A percentile compares a stretch with the other conserved stretches of the same genome.
phyloP scores from a whole-genome alignment of 352 stramenopile genomes.

The Phytophthora quininea region DNA sequence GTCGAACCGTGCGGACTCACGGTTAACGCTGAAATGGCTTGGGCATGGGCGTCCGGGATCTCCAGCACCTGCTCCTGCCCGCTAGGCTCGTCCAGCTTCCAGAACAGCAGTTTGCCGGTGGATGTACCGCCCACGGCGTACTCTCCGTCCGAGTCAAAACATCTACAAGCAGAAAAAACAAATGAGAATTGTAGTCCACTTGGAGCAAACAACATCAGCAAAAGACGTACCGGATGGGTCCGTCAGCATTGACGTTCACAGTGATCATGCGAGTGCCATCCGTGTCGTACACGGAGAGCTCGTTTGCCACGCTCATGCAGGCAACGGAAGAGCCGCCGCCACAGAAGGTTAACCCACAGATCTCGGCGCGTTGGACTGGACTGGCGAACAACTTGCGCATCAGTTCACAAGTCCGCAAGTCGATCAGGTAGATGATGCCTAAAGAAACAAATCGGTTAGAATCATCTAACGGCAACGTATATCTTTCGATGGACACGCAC shows the following conservation, averaged over 20 bases:
- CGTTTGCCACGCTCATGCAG: slow-evolving; percentile 73
- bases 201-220: background rate
- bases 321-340: slow-evolving; percentile 54
- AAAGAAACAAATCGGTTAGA: background rate
- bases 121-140: slow-evolving; percentile 78
- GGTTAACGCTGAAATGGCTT: slow-evolving; percentile 66
- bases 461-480: background rate
- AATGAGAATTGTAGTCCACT: background rate
- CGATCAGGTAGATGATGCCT: slow-evolving; percentile 75
- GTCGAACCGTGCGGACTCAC: slow-evolving; percentile 65
- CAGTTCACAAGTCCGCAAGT: slow-evolving; percentile 69
- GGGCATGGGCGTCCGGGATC: slow-evolving; percentile 71
- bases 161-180: slow-evolving; percentile 36
- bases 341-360: slow-evolving; percentile 71
- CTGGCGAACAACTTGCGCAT: slow-evolving; percentile 67
- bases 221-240: slow-evolving; percentile 54
- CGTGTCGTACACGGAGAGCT: slow-evolving; percentile 69
- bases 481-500: slow-evolving; percentile 27
- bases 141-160: slow-evolving; percentile 80
- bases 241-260: slow-evolving; percentile 66
- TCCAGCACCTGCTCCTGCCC: slow-evolving; percentile 70
- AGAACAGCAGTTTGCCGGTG: slow-evolving; percentile 80
- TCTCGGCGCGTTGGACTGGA: slow-evolving; percentile 58
- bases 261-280: slow-evolving; percentile 65
- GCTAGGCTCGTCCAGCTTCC: slow-evolving; percentile 81